Evolutionary conservation across 2,329 filamentous ascomycete species (phyloP), one percentile per base, ranked within the genome.

Genomic region (Diaporthe ilicicola): DNA sequence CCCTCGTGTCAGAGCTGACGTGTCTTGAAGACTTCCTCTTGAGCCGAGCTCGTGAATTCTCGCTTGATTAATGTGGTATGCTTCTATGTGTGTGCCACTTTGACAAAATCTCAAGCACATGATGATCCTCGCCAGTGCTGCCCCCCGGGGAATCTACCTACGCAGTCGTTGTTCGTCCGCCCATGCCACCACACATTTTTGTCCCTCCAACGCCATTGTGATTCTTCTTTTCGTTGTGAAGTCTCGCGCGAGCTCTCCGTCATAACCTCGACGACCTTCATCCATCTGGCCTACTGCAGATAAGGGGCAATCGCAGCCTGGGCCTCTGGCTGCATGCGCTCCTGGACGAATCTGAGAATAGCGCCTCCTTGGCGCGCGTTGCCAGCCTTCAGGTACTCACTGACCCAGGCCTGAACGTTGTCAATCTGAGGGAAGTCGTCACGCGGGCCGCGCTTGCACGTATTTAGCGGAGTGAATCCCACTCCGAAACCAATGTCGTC

Each of bases 401-500:
- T 84, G 29, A 97, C 95, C 95, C 95, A 99, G 79, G 92, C 92
- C 67, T 94, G 84, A 72, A 94, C 93, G 68, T 94, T 91, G 6
- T 89, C 88, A 17, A 97, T 90, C 73, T 98, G 93, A 0, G 95
- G 92, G 85, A 94, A 98, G 24, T 95, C 92, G 79, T 98, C 96
- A 65, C 87, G 87, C 1, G 89, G 83, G 4, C 89, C 85, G 71
- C 91, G 91, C 80, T 92, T 94, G 84, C 95, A 96, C 0, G 95
- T 98, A 83, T 95, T 97, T 73, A 99, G 88, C 39, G 93, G 92
- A 0, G 96, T 98, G 82, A 97, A 99, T 10, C 94, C 95, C 74
- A 98, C 91, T 32, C 96, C 96, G 78, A 99, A 99, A 34, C 94
- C 92, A 75, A 98, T 91, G 79, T 99, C 96, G 77, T 99, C 96